Base-by-base conservation (phyloP, 805 yeast genomes). In the Kodamaea laetipori region DNA sequence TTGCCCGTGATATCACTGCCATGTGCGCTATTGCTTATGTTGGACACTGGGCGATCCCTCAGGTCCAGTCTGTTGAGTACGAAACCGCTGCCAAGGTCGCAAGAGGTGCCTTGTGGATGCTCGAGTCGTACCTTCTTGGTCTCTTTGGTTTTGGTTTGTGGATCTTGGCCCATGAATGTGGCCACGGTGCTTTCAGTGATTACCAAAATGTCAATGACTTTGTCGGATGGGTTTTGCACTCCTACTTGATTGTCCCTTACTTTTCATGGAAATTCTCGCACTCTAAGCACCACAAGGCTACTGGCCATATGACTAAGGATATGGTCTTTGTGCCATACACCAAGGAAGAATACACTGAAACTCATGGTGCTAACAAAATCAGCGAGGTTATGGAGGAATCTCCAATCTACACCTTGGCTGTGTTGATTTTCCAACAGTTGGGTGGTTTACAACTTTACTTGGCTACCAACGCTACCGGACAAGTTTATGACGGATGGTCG, bases 91-190 rank as follows among this genome's bases (percentile, higher is more conserved):
- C 50, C 24, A 31, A 43, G 8, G 50, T 60, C 9, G 56, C 73
- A 5, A 75, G 94, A 50, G 74, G 76, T 45, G 60, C 67, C 6
- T 76, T 78, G 37, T 86, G 94, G 92, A 51, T 72, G 30, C 64
- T 60, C 12, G 82, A 84, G 58, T 63, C 80, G 13, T 57, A 74
- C 42, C 58, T 67, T 35, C 78, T 79, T 54, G 89, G 92, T 21
- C 67, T 86, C 43, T 78, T 84, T 47, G 34, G 34, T 6, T 30
- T 90, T 23, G 95, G 95, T 37, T 42, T 83, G 38, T 87, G 95
- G 95, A 84, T 87, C 39, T 60, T 87, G 68, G 94, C 95, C 41
- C 96, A 87, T 66, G 96, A 87, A 66, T 87, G 96, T 73, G 96
- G 96, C 48, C 96, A 87, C 64, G 84, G 81, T 54, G 95, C 95